Evolutionary conservation across 2,329 filamentous ascomycete genomes (phyloP), one percentile per base, ranked within the genome.

Genomic region (Lasiodiplodia theobromae): DNA sequence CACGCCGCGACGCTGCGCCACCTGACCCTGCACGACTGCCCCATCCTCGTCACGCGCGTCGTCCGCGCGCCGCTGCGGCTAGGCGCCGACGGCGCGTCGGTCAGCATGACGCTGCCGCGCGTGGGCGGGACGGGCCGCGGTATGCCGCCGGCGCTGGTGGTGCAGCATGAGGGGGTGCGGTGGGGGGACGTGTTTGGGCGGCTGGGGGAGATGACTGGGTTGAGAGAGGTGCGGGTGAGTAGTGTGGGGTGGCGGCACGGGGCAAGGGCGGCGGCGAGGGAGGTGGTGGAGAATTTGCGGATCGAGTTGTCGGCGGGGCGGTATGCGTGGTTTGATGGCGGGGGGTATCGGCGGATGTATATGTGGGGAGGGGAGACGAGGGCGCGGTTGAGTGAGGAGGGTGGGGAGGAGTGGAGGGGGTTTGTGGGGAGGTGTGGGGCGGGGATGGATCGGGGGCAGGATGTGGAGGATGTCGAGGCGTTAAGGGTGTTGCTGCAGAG

Each of bases 31-130:
- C 54, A 38, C 54, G 31, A 58, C 54, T 58, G 54, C 54, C 54
- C 54, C 54, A 58, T 58, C 54, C 28, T 58, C 54, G 31, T 58
- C 31, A 37, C 37, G 28, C 54, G 54, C 54, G 37, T 58, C 54
- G n/a, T 37, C 16, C 16, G 8, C 12, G 7, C 54, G 28, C 54
- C 54, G 3, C 14, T 58, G 18, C 18, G 18, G 7, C 18, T 58
- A 3, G 3, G 7, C 2, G 7, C 18, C 3, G 23, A 53, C 2
- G 23, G 23, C 1, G 10, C 2, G 8, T 53, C 51, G 8, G 51
- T 16, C 51, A 53, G 21, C 51, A 23, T 53, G 18, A 28, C 25
- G 28, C 51, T 5, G 21, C 8, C 51, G 21, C 51, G 23, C 21
- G 4, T 11, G 23, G 23, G 51, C 1, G 51, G 51, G 11, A 53